phyloP scores from a whole-genome alignment of 129 eudicot species.

The Ambrosia trifida region DNA sequence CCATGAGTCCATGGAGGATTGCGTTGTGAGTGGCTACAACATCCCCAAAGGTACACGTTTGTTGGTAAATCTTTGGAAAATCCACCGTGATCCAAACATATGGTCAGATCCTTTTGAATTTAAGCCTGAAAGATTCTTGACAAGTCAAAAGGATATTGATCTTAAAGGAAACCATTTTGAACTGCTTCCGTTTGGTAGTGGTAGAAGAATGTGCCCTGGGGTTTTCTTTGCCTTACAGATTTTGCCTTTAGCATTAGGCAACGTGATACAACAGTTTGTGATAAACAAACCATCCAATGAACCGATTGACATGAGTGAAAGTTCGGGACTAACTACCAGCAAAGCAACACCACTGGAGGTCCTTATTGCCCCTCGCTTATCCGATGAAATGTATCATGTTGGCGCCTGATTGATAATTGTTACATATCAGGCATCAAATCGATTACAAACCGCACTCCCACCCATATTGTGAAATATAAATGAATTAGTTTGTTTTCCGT shows the following conservation, averaged over 20 bases:
- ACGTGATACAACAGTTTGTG: conserved; percentile 12
- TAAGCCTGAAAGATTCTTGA: conserved; percentile 36
- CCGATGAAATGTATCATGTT: neutral
- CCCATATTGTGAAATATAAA: too few species aligned
- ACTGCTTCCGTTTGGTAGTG: conserved; percentile 21
- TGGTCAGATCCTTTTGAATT: neutral
- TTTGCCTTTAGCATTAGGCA: neutral
- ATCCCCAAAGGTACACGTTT: conserved; percentile 12
- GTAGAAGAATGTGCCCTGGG: conserved; percentile 34
- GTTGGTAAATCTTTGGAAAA: conserved; percentile 26
- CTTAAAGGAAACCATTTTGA: conserved; percentile 8
- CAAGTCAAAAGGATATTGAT: neutral
- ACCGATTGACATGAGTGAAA: conserved; percentile 7
- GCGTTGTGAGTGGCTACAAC: conserved; percentile 2
- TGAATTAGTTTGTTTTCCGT: too few species aligned
- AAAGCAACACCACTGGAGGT: conserved; percentile 7
- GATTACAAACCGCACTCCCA: too few species aligned
- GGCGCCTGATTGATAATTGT: neutral
- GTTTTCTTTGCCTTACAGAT: neutral
- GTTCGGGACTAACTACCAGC: neutral
- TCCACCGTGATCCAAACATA: conserved; percentile 1
- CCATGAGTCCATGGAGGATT: conserved; percentile 24
- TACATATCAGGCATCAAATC: neutral
- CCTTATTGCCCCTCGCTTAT: neutral
- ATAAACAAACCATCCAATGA: conserved; percentile 1